phyloP scores from a whole-genome alignment of 2,329 filamentous ascomycete species.

The Phoma sp. region DNA sequence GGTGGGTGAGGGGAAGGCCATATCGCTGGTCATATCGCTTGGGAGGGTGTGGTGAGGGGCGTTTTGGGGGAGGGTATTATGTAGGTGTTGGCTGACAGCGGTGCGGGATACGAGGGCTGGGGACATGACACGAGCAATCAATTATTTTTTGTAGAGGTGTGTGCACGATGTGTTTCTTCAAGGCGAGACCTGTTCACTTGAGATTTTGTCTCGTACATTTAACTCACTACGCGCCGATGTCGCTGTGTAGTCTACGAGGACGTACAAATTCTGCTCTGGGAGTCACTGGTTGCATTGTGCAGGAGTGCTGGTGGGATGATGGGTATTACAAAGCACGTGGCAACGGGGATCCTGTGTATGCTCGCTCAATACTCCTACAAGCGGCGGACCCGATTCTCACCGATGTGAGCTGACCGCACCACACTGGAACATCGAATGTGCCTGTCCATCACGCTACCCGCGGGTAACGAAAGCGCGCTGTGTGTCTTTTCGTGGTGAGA shows the following conservation, averaged over 20 bases:
- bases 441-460: conserved; percentile 8
- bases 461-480: background rate
- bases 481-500: conserved; percentile 14
- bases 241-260: conserved; percentile 12
- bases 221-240: conserved; percentile 12
- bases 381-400: background rate
- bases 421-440: background rate
- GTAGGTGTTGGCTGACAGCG: background rate
- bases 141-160: conserved; percentile 12
- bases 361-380: background rate
- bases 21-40: background rate
- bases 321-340: conserved; percentile 13
- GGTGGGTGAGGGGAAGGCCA: background rate
- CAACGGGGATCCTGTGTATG: conserved; percentile 3
- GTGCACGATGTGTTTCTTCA: conserved; percentile 4
- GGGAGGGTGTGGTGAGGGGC: background rate
- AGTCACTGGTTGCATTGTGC: conserved; percentile 1
- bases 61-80: background rate
- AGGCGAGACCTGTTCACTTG: conserved; percentile 12
- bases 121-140: conserved; percentile 14
- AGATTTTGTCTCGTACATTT: conserved; percentile 9
- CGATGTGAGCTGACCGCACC: conserved; percentile 9
- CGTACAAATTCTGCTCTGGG: conserved; percentile 2
- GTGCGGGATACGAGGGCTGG: conserved; percentile 2
- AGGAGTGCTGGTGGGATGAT: conserved; percentile 8